Conservation (phyloP, 495 filamentous ascomycete genomes). For the Podospora comata region DNA sequence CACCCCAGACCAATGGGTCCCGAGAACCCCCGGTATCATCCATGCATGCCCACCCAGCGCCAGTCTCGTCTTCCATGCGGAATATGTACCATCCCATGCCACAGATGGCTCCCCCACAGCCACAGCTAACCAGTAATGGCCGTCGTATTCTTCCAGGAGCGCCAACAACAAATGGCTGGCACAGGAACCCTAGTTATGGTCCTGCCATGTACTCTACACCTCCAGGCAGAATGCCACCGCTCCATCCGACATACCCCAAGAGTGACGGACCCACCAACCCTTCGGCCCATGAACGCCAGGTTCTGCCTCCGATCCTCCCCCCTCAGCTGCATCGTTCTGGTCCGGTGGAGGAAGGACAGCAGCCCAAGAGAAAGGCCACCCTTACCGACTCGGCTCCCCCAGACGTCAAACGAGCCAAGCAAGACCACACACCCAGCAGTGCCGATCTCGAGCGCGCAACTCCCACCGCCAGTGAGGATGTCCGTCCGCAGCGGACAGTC, state of each 20-base stretch:
- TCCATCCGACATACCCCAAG: not conserved
- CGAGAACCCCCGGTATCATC: not conserved
- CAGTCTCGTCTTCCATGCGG: not conserved
- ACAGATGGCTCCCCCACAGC: not conserved
- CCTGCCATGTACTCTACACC: not conserved
- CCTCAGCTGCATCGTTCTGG: not conserved
- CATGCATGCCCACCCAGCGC: not conserved
- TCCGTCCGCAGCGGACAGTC: slow-evolving; percentile 26
- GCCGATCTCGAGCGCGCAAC: not conserved
- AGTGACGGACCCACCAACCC: not conserved
- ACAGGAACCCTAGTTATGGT: not conserved
- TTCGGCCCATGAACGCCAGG: not conserved
- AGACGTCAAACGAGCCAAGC: not conserved
- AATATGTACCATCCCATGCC: not conserved
- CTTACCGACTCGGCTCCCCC: not conserved
- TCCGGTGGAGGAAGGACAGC: not conserved
- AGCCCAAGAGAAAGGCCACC: slow-evolving; percentile 4
- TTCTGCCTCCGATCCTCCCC: not conserved
- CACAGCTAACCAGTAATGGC: not conserved
- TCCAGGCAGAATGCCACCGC: not conserved
- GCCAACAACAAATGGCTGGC: not conserved
- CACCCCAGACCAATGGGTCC: not conserved
- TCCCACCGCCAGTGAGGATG: not conserved
- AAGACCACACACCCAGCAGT: not conserved
- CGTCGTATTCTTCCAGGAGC: not conserved